Percentiles rank a stretch among this genome's conserved stretches.
Evolutionary conservation across 2,329 filamentous ascomycete species (phyloP).

Genomic region (Colletotrichum orchidophilum): DNA sequence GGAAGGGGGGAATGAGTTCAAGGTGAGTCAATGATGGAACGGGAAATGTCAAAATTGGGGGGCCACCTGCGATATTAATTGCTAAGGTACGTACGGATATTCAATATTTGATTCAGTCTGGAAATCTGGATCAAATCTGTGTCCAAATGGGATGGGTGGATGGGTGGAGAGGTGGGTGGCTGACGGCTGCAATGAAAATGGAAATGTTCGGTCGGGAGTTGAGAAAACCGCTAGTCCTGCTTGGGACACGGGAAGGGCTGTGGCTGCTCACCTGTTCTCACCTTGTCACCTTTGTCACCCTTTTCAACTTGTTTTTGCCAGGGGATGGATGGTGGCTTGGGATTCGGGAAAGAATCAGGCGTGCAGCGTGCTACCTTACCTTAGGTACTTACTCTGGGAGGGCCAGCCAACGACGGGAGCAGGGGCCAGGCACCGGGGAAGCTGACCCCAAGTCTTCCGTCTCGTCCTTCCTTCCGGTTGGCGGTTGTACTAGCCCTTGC

Average conservation of each 20-base stretch:
- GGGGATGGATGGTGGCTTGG: no score
- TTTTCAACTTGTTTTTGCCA: neutral
- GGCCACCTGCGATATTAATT: neutral
- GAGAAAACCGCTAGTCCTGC: constrained; percentile 1
- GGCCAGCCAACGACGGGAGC: neutral
- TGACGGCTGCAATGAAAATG: constrained; percentile 15
- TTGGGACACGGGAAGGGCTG: constrained; percentile 6
- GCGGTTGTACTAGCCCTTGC: neutral
- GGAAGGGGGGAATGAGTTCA: neutral
- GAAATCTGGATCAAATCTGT: neutral
- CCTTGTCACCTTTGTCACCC: neutral
- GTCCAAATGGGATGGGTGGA: no score
- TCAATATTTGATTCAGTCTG: neutral
- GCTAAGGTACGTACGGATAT: no score
- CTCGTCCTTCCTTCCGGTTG: constrained; percentile 2
- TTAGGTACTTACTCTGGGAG: no score
- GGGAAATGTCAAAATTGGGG: neutral
- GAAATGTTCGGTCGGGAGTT: constrained; percentile 24
- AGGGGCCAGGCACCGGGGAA: constrained; percentile 4
- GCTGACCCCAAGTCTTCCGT: neutral
- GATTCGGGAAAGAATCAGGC: no score
- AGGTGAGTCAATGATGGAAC: constrained; percentile 18
- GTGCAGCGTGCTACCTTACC: no score
- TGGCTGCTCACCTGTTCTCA: constrained; percentile 4
- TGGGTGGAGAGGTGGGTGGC: no score